phyloP scores from a whole-genome alignment of 768 basidiomycete species.

The Macrolepiota albuminosa region DNA sequence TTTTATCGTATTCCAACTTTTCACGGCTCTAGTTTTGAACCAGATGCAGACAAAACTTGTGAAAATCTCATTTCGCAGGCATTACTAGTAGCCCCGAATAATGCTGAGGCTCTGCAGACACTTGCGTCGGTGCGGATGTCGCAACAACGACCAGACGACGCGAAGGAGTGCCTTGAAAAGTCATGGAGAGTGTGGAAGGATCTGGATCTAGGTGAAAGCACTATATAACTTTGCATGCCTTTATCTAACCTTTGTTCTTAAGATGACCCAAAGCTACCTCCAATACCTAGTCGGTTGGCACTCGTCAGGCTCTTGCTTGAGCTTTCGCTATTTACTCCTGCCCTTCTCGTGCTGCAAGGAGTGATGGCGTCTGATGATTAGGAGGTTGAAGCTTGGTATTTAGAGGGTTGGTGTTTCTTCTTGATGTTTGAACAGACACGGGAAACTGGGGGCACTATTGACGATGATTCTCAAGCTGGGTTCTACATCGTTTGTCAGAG shows the following conservation, averaged over 20 bases:
- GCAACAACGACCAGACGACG: slow-evolving; percentile 80
- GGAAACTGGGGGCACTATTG: slow-evolving; percentile 45
- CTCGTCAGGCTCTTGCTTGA: slow-evolving; percentile 85
- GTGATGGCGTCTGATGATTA: slow-evolving; percentile 79
- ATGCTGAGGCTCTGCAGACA: slow-evolving; percentile 74
- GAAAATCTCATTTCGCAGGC: slow-evolving; percentile 74
- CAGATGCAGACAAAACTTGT: slow-evolving; percentile 76
- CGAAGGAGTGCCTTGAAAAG: slow-evolving; percentile 60
- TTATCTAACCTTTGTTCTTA: slow-evolving; percentile 17
- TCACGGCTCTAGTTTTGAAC: slow-evolving; percentile 57
- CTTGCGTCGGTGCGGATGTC: slow-evolving; percentile 88
- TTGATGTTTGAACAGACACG: slow-evolving; percentile 71
- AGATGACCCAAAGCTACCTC: slow-evolving; percentile 69
- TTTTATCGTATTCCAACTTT: not conserved
- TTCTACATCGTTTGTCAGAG: too few species aligned
- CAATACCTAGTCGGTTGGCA: slow-evolving; percentile 65
- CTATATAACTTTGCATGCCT: not conserved
- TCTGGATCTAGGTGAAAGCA: slow-evolving; percentile 42
- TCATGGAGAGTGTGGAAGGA: slow-evolving; percentile 71
- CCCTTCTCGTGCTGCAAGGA: slow-evolving; percentile 71
- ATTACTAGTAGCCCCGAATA: slow-evolving; percentile 65
- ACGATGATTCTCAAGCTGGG: too few species aligned
- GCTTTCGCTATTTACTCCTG: slow-evolving; percentile 62
- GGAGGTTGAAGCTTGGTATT: slow-evolving; percentile 89
- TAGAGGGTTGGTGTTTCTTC: slow-evolving; percentile 93